These are phyloP conservation scores for Termitomyces sp. DNA, from an alignment of 768 basidiomycete genomes.

Conservation along the genomic window DNA sequence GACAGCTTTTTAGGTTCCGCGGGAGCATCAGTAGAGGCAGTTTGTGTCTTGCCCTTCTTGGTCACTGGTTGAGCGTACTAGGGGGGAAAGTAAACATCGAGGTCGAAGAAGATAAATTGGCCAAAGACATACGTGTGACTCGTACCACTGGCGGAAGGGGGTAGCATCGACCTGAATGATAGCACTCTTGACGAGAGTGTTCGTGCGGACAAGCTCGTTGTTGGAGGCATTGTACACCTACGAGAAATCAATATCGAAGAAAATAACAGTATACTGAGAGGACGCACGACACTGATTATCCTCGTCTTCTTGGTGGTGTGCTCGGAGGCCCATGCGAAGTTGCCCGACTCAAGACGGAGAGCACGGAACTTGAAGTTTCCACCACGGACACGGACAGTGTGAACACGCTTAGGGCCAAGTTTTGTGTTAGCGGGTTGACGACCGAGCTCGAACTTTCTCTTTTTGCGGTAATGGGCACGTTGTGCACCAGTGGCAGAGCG, in stretches of 20 bases:
- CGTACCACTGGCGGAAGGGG: constrained; percentile 99
- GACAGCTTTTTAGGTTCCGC: constrained; percentile 76
- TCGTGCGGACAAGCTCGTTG: constrained; percentile 99
- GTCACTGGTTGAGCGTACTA: constrained; percentile 95
- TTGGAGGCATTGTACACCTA: constrained; percentile 99
- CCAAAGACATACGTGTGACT: constrained; percentile 75
- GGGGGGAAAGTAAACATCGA: background rate
- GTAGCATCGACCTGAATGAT: constrained; percentile 98
- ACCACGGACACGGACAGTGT: constrained; percentile 91
- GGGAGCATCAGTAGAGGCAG: constrained; percentile 36
- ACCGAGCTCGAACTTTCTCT: constrained; percentile 99
- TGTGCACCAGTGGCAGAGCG: constrained; percentile 90
- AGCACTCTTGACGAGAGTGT: constrained; percentile 95
- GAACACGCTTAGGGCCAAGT: constrained; percentile 92
- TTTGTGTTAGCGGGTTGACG: constrained; percentile 97
- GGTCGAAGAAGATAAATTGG: background rate
- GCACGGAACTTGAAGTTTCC: constrained; percentile 96
- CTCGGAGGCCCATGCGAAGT: constrained; percentile 99
- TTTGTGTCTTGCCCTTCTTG: constrained; percentile 73
- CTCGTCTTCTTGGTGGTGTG: constrained; percentile 92
- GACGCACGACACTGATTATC: constrained; percentile 88
- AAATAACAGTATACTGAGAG: background rate
- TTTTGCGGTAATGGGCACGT: constrained; percentile 97
- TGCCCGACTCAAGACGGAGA: constrained; percentile 92
- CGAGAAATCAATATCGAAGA: background rate